These are phyloP conservation scores for Medicago lupulina DNA, from an alignment of 306 rosid species.

Conservation along the genomic window DNA sequence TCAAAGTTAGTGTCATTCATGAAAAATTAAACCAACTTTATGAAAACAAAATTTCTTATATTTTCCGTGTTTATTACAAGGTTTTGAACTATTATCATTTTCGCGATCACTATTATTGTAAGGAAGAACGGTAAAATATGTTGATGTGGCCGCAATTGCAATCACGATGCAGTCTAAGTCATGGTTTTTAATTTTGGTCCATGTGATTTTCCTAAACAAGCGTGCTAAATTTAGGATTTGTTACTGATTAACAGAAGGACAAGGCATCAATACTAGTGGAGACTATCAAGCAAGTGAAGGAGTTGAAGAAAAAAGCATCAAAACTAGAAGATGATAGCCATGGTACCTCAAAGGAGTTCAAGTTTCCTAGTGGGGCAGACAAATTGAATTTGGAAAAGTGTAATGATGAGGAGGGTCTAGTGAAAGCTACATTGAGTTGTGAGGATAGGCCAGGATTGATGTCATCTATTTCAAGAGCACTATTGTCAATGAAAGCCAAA, in stretches of 20 bases:
- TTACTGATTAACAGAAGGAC: constrained; percentile 57
- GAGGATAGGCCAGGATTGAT: constrained; percentile 65
- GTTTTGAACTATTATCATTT: no score
- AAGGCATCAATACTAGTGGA: constrained; percentile 70
- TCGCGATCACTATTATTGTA: background rate
- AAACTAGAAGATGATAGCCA: constrained; percentile 42
- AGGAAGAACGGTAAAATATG: background rate
- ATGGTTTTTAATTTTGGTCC: background rate
- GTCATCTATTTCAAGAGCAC: constrained; percentile 52
- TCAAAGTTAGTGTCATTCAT: constrained; percentile 53
- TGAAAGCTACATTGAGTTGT: constrained; percentile 66
- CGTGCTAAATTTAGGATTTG: constrained; percentile 4
- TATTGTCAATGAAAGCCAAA: constrained; percentile 53
- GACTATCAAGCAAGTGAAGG: constrained; percentile 61
- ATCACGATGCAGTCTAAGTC: background rate
- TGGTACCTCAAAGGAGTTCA: constrained; percentile 32
- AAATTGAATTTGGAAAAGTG: constrained; percentile 51
- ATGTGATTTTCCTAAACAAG: constrained; percentile 19
- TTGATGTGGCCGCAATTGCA: background rate
- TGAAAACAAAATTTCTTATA: background rate
- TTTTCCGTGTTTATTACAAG: background rate
- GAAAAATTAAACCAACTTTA: background rate
- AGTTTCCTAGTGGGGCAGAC: constrained; percentile 59
- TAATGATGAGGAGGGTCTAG: constrained; percentile 44
- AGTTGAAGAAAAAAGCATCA: constrained; percentile 55